Evolutionary conservation across 1,139 yeast genomes (phyloP).

Genomic region (Sugiyamaella japonica): DNA sequence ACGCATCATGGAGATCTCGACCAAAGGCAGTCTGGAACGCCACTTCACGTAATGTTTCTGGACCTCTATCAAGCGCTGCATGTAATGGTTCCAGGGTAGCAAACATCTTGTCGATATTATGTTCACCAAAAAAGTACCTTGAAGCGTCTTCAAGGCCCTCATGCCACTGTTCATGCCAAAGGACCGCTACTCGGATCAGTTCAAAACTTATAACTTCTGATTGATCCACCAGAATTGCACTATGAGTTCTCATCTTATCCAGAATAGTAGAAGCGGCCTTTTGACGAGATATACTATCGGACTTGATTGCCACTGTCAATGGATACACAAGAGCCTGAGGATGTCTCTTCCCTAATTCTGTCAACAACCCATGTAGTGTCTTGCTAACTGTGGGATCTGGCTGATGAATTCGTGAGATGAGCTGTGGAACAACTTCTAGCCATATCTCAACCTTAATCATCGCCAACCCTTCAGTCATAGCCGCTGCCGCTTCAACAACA

Average conservation of each 20-base stretch:
- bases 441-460: slow-evolving; percentile 90
- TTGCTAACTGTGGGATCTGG: slow-evolving; percentile 84
- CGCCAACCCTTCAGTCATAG: slow-evolving; percentile 87
- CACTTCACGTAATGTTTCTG: slow-evolving; percentile 89
- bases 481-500: slow-evolving; percentile 82
- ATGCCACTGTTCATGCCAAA: slow-evolving; percentile 99
- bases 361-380: slow-evolving; percentile 73
- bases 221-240: slow-evolving; percentile 82
- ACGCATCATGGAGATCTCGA: slow-evolving; percentile 87
- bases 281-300: slow-evolving; percentile 86
- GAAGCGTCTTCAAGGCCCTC: slow-evolving; percentile 98
- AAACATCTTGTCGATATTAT: slow-evolving; percentile 92
- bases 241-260: slow-evolving; percentile 88
- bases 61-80: slow-evolving; percentile 76
- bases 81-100: slow-evolving; percentile 88
- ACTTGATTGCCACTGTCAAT: slow-evolving; percentile 91
- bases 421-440: slow-evolving; percentile 93
- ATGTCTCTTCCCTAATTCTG: slow-evolving; percentile 91
- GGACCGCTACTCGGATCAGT: slow-evolving; percentile 87
- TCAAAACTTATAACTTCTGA: slow-evolving; percentile 94
- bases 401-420: slow-evolving; percentile 94
- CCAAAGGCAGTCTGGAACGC: slow-evolving; percentile 95
- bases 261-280: slow-evolving; percentile 89
- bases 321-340: slow-evolving; percentile 98
- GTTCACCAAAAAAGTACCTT: slow-evolving; percentile 88